Evolutionary conservation across 129 eudicot species (phyloP).

Genomic region (Mikania micrantha): DNA sequence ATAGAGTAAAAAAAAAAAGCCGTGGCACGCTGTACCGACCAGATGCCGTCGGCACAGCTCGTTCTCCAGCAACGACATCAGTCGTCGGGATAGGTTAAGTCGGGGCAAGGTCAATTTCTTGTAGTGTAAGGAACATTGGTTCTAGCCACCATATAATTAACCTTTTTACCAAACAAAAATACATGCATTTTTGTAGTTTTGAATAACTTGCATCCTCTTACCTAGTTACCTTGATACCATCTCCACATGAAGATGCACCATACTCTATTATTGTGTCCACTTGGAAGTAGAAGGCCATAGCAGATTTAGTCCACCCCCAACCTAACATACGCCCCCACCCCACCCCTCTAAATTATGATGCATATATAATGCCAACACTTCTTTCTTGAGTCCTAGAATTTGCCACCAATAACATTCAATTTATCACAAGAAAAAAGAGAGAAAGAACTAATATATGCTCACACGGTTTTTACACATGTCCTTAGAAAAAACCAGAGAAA

Average conservation of each 20-base stretch:
- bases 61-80: no score
- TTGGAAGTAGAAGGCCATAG: conserved; percentile 56
- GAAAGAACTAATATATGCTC: neutral
- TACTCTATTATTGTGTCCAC: conserved; percentile 70
- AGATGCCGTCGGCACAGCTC: no score
- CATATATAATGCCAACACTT: conserved; percentile 28
- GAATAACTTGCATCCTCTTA: conserved; percentile 50
- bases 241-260: conserved; percentile 64
- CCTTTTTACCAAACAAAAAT: conserved; percentile 19
- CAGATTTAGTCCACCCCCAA: conserved; percentile 47
- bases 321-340: conserved; percentile 2
- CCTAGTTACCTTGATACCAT: no score
- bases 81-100: no score
- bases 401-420: conserved; percentile 30
- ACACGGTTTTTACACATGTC: conserved; percentile 13
- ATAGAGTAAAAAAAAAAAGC: no score
- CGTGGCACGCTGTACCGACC: no score
- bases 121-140: no score
- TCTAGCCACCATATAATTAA: neutral
- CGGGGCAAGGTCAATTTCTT: no score
- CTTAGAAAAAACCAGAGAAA: neutral
- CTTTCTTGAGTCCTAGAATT: conserved; percentile 25
- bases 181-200: conserved; percentile 32
- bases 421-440: conserved; percentile 11
- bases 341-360: conserved; percentile 19